A percentile compares a stretch with the other conserved stretches of the same genome.
Conservation (phyloP, 1,139 yeast genomes). For the Yamadazyma sp. region DNA sequence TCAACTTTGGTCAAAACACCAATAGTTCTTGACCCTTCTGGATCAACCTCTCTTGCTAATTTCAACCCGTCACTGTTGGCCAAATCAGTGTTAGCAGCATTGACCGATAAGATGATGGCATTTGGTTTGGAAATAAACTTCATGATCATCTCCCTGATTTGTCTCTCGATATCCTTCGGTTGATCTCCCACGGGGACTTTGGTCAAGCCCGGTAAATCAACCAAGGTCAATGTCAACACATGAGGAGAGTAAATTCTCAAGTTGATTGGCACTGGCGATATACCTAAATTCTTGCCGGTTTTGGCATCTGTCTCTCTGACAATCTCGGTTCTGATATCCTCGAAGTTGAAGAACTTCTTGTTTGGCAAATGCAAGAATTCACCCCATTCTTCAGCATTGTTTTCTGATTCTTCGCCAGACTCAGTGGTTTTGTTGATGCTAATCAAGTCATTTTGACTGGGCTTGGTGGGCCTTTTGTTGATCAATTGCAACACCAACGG, state of each 20-base stretch:
- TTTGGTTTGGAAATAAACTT: conserved; percentile 94
- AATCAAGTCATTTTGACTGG: conserved; percentile 26
- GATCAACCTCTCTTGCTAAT: conserved; percentile 96
- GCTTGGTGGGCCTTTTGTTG: conserved; percentile 53
- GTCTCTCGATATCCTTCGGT: conserved; percentile 95
- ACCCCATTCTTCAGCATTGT: conserved; percentile 95
- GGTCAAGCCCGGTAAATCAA: conserved; percentile 96
- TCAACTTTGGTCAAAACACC: conserved; percentile 98
- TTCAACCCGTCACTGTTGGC: conserved; percentile 97
- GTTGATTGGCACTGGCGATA: conserved; percentile 89
- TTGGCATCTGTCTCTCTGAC: conserved; percentile 91
- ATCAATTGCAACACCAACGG: conserved; percentile 83
- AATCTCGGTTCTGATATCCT: conserved; percentile 87
- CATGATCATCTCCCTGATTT: conserved; percentile 91
- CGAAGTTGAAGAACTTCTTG: conserved; percentile 84
- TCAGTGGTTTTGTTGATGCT: conserved; percentile 37
- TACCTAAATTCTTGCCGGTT: conserved; percentile 91
- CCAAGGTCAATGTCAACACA: conserved; percentile 91
- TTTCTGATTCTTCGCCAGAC: conserved; percentile 57
- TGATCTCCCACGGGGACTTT: conserved; percentile 99
- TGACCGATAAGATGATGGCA: conserved; percentile 92
- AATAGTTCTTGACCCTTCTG: conserved; percentile 93
- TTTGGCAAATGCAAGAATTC: conserved; percentile 93
- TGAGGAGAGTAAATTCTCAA: conserved; percentile 94
- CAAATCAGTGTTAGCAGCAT: conserved; percentile 96